phyloP scores from a whole-genome alignment of 2,329 filamentous ascomycete genomes.

The Cercospora sp. region DNA sequence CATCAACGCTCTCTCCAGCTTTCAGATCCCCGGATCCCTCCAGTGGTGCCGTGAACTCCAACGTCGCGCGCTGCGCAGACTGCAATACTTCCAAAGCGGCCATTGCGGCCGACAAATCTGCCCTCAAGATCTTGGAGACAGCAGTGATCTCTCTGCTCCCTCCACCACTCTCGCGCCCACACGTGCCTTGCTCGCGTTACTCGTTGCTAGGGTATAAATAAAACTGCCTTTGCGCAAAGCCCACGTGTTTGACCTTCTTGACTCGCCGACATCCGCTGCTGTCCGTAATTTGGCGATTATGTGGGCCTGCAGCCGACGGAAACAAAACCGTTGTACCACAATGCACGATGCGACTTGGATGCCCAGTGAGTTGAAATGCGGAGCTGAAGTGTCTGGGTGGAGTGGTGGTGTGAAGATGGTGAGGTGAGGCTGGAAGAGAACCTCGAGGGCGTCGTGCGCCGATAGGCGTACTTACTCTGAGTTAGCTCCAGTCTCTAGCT shows the following conservation, averaged over 20 bases:
- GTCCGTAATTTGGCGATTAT: not conserved
- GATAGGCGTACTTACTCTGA: not conserved
- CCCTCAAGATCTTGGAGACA: not conserved
- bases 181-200: not conserved
- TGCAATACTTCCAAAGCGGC: constrained; percentile 19
- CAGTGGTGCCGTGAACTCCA: constrained; percentile 14
- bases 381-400: not conserved
- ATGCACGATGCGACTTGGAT: not conserved
- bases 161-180: not conserved
- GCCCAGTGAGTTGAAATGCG: not conserved
- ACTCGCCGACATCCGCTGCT: not conserved
- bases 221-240: not conserved
- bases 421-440: not conserved
- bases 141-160: not conserved
- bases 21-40: not conserved
- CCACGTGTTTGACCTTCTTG: not conserved
- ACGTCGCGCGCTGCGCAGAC: constrained; percentile 10
- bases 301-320: not conserved
- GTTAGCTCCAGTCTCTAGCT: not conserved
- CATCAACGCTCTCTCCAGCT: constrained; percentile 13
- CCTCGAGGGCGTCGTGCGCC: not conserved
- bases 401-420: not conserved
- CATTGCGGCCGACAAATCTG: not conserved
- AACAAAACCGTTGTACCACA: not conserved
- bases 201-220: not conserved